These are phyloP conservation scores for Delonix regia DNA, from an alignment of 306 rosid species.

Conservation along the genomic window DNA sequence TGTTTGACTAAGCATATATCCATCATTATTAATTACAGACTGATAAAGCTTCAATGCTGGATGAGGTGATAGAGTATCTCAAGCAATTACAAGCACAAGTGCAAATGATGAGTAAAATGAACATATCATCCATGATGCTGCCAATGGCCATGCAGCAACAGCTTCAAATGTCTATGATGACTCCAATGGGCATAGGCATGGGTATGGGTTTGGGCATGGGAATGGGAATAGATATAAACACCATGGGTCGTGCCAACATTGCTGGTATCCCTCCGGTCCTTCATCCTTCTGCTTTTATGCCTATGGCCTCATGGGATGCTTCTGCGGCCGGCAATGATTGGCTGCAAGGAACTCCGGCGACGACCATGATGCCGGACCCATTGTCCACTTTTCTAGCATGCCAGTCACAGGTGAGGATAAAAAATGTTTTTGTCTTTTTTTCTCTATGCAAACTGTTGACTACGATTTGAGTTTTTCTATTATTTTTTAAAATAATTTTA, in stretches of 20 bases:
- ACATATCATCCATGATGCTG: conserved; percentile 59
- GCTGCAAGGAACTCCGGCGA: conserved; percentile 33
- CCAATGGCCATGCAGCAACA: conserved; percentile 69
- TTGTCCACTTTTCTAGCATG: conserved; percentile 50
- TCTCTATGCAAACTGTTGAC: not conserved
- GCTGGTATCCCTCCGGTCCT: conserved; percentile 50
- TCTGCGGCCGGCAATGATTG: conserved; percentile 29
- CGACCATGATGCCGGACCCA: conserved; percentile 36
- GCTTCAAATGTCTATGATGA: conserved; percentile 70
- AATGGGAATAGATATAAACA: conserved; percentile 52
- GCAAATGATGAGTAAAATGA: conserved; percentile 64
- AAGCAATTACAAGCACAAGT: conserved; percentile 77
- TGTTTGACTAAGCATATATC: not conserved
- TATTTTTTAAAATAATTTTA: not conserved
- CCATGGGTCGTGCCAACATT: conserved; percentile 38
- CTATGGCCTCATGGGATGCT: conserved; percentile 57
- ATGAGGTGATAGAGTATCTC: conserved; percentile 79
- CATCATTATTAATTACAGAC: conserved; percentile 46
- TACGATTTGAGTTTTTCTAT: not conserved
- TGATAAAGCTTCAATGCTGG: conserved; percentile 82
- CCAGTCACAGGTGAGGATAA: conserved; percentile 54
- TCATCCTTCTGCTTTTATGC: conserved; percentile 57
- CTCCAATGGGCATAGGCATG: conserved; percentile 56
- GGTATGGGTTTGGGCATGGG: conserved; percentile 54
- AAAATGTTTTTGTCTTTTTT: no score